Conservation (phyloP, 1,284 basidiomycete species). For the Jaminaea rosea region DNA sequence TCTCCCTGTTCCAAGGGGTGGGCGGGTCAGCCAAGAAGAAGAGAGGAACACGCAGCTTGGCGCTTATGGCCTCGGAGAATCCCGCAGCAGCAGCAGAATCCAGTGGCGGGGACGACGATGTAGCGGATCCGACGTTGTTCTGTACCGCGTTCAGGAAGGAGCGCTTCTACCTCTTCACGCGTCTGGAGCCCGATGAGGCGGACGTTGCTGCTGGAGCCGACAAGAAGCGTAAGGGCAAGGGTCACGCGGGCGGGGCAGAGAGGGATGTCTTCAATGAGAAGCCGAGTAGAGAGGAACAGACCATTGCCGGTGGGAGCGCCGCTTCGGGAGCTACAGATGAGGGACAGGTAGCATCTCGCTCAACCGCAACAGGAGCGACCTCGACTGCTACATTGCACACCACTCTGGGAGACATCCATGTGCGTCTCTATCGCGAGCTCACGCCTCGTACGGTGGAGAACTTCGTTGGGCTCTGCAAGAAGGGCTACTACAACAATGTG, state of each 20-base stretch:
- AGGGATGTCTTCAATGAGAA: constrained; percentile 98
- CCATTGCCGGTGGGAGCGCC: constrained; percentile 65
- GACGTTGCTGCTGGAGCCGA: constrained; percentile 53
- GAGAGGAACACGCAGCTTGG: constrained; percentile 71
- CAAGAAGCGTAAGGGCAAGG: constrained; percentile 45
- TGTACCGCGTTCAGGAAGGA: constrained; percentile 85
- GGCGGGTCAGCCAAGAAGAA: constrained; percentile 57
- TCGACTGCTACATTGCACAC: constrained; percentile 76
- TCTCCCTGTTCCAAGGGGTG: constrained; percentile 83
- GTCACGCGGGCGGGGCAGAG: constrained; percentile 68
- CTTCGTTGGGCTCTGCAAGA: constrained; percentile 86
- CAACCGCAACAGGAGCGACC: constrained; percentile 6
- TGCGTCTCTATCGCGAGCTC: constrained; percentile 80
- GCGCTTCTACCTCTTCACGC: constrained; percentile 94
- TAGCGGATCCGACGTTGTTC: constrained; percentile 82
- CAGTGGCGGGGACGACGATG: constrained; percentile 50
- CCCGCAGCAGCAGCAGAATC: constrained; percentile 58
- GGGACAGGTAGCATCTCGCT: neutral
- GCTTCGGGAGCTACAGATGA: constrained; percentile 30
- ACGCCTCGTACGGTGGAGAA: constrained; percentile 94
- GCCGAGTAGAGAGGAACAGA: constrained; percentile 90
- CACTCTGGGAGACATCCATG: constrained; percentile 76
- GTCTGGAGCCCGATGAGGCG: constrained; percentile 66
- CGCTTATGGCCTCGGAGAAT: constrained; percentile 90
- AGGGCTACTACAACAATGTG: constrained; percentile 83